Evolutionary conservation across 352 stramenopile species (phyloP), one percentile per base, ranked within the genome.

Genomic region (Phytophthora fragariaefolia): DNA sequence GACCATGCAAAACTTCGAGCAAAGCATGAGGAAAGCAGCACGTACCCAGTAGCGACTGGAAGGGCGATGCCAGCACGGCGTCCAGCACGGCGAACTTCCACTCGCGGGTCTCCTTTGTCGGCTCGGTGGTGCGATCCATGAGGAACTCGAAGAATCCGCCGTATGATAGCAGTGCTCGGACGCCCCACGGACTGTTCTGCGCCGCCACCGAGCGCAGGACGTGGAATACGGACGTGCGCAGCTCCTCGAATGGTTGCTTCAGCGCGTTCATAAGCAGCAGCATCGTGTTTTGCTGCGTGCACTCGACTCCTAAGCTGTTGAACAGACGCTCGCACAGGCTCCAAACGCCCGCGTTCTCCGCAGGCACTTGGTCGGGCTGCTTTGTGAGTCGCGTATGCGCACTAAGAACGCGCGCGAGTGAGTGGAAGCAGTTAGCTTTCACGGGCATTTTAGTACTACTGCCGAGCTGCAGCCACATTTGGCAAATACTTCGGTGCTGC

Each of bases 41-140:
- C 22, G 63, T 64, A 90, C 83, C 81, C 22, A 96, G 62, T n/a
- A 80, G 65, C 27, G 69, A 50, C 54, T 79, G 66, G 53, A 89
- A 93, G 13, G 75, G 82, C n/a, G 86, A 95, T 10, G 74, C 81
- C 13, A 95, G 20, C 9, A 95, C 54, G 22, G 85, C 82, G 42
- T 95, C 89, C n/a, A 92, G 75, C 52, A 96, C 72, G 7, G 89
- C 84, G 66, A 96, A 96, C 66, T 96, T 96, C 89, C 89, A 96
- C 72, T 96, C 89, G 63, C 87, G 82, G 23, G 85, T 91, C 51
- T 90, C 75, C 51, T 95, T 96, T 23, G 80, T 94, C 23, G 87
- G 85, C 60, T 96, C 89, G 8, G 89, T 96, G 20, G 70, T 76
- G 32, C 87, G 83, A 65, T 96, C 84, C 59, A 95, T 58, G 30